phyloP scores from a whole-genome alignment of 371 early-diverging fungal genomes.

The Actinomucor elegans region DNA sequence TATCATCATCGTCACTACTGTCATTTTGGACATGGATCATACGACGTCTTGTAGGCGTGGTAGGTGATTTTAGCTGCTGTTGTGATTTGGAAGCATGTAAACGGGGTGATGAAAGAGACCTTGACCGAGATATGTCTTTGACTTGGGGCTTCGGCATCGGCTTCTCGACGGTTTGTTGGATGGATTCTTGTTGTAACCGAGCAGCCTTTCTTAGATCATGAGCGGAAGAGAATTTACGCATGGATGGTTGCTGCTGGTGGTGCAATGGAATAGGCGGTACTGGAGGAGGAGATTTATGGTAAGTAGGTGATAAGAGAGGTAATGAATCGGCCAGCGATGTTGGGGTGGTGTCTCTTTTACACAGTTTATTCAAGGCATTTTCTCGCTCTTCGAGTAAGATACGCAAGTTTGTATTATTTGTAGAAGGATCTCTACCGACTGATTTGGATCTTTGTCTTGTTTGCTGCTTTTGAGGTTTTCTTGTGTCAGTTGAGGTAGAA shows the following conservation, averaged over 20 bases:
- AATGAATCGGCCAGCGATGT: slow-evolving; percentile 17
- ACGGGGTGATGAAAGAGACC: slow-evolving; percentile 11
- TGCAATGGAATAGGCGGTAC: slow-evolving; percentile 27
- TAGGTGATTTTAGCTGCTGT: slow-evolving; percentile 8
- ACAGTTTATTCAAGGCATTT: slow-evolving; percentile 21
- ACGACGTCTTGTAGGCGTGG: neutral
- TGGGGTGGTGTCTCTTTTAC: slow-evolving; percentile 16
- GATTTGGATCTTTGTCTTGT: slow-evolving; percentile 29
- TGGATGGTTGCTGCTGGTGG: slow-evolving; percentile 6
- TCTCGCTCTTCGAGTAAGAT: slow-evolving; percentile 17
- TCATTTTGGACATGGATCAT: neutral
- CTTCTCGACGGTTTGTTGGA: slow-evolving; percentile 1
- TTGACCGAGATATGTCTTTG: slow-evolving; percentile 12
- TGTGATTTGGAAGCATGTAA: neutral
- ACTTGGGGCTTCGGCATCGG: neutral
- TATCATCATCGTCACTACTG: slow-evolving; percentile 21
- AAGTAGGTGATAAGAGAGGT: slow-evolving; percentile 17
- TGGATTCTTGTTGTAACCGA: slow-evolving; percentile 22
- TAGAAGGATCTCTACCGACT: slow-evolving; percentile 26
- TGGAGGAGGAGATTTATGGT: slow-evolving; percentile 9
- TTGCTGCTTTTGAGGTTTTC: slow-evolving; percentile 3
- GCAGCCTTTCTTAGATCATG: slow-evolving; percentile 19
- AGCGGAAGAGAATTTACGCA: slow-evolving; percentile 22
- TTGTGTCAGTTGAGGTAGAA: neutral
- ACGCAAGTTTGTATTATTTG: neutral